Percentiles rank a stretch among this genome's conserved stretches.
Conservation (phyloP, 2,329 filamentous ascomycete genomes). For the Ceratocystis destructans region DNA sequence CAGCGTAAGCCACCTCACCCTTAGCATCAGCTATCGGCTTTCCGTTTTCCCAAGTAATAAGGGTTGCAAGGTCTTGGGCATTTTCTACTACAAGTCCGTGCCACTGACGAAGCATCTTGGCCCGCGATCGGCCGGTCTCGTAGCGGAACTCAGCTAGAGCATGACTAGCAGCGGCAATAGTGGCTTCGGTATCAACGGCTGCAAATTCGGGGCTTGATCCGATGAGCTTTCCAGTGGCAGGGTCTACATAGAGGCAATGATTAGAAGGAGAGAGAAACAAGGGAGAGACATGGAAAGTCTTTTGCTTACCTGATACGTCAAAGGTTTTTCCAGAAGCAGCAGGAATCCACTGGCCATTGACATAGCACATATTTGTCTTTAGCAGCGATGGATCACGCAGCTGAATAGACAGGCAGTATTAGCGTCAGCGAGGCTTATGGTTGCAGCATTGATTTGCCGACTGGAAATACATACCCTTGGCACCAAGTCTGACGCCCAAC, state of each 20-base stretch:
- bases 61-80: slow-evolving; percentile 61
- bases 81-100: slow-evolving; percentile 69
- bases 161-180: slow-evolving; percentile 68
- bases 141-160: slow-evolving; percentile 60
- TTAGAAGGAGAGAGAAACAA: background rate
- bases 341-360: slow-evolving; percentile 85
- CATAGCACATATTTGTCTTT: slow-evolving; percentile 67
- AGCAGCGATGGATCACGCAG: slow-evolving; percentile 69
- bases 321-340: slow-evolving; percentile 85
- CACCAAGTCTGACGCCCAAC: slow-evolving; percentile 7
- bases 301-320: slow-evolving; percentile 53
- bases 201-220: slow-evolving; percentile 78
- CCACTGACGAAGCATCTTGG: slow-evolving; percentile 64
- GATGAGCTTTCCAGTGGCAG: slow-evolving; percentile 66
- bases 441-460: background rate
- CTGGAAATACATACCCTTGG: slow-evolving; percentile 20
- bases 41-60: slow-evolving; percentile 85
- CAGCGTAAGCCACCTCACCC: slow-evolving; percentile 58
- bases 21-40: slow-evolving; percentile 66
- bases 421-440: background rate
- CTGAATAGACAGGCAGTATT: slow-evolving; percentile 29
- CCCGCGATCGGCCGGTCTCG: slow-evolving; percentile 59
- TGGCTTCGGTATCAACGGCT: slow-evolving; percentile 59
- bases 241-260: slow-evolving; percentile 40
- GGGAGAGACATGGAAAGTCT: background rate